Base-by-base conservation (phyloP, 2,329 filamentous ascomycete species). In the Hypomyces rosellus region DNA sequence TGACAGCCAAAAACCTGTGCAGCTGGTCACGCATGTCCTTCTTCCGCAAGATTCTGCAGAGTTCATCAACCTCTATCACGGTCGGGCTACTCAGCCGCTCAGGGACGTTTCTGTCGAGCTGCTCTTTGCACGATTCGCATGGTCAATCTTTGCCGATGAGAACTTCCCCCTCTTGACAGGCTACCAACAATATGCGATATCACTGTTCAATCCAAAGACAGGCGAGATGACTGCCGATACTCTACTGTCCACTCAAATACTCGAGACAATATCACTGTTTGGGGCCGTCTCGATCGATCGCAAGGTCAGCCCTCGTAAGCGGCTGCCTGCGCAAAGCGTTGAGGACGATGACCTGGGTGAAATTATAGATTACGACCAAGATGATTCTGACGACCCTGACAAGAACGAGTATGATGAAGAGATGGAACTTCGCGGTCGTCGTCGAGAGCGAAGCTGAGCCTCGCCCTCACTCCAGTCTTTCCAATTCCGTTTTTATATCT, bases 311-410 rank as follows among this genome's bases (percentile, higher is more conserved):
- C n/a, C 30, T 33, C 43, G 43, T 16, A 45, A 36, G 30, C 25
- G 43, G 9, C 30, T 20, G 15, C 18, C 20, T 13, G 20, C 6
- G 2, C 39, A 42, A 22, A 13, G 13, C 18, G 22, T 13, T 13
- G 18, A 16, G 15, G 39, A 42, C 20, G n/a, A 22, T 22, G 8
- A 18, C 39, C 13, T 7, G 3, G 22, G 25, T 30, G 25, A 30
- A 30, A 30, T 30, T 30, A 6, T 30, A 30, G 25, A 15, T 16
- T 20, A 39, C 4, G 36, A 37, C 20, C 33, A 40, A 39, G 25
- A 47, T 18, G 45, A 47, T 13, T 15, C 14, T 36, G 44, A 44
- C 34, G 41, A 50, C 45, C n/a, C 30, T 45, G 39, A 42, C 39
- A 20, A 18, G 3, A 34, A 16, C 18, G 43, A 45, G 20, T 30